Evolutionary conservation across 2,329 filamentous ascomycete genomes (phyloP).

Genomic region (Verticillium longisporum): DNA sequence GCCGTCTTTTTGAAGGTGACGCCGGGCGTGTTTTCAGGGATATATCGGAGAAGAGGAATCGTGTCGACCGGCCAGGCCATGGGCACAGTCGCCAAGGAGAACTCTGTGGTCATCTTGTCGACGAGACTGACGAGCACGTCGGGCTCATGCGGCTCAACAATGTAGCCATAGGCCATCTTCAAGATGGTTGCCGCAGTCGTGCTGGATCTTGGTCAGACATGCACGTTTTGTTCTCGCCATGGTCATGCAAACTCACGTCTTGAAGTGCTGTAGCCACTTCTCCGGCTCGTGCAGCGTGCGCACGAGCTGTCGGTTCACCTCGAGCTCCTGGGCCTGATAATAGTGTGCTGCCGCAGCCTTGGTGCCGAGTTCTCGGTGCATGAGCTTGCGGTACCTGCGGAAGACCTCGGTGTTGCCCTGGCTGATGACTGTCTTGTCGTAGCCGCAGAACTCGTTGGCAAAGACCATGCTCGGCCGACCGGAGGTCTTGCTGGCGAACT

Average conservation of each 20-base stretch:
- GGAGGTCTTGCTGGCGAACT: constrained; percentile 23
- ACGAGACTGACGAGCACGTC: constrained; percentile 22
- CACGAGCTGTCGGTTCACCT: constrained; percentile 7
- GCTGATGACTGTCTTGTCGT: constrained; percentile 11
- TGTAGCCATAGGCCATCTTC: constrained; percentile 17
- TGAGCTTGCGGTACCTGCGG: constrained; percentile 16
- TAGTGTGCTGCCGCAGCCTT: constrained; percentile 13
- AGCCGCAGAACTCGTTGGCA: constrained; percentile 20
- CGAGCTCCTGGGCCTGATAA: constrained; percentile 3
- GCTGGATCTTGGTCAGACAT: background rate
- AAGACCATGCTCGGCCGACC: constrained; percentile 19
- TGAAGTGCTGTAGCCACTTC: constrained; percentile 5
- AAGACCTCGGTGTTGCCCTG: constrained; percentile 16
- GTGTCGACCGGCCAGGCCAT: constrained; percentile 25
- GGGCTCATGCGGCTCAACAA: constrained; percentile 17
- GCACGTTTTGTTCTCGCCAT: no score
- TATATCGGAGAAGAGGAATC: constrained; percentile 19
- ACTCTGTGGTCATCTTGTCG: constrained; percentile 19
- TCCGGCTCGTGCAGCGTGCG: constrained; percentile 6
- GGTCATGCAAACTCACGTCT: constrained; percentile 6
- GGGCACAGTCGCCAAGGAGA: constrained; percentile 19
- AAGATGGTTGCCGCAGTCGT: constrained; percentile 5
- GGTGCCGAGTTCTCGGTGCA: constrained; percentile 22
- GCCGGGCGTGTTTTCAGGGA: constrained; percentile 23
- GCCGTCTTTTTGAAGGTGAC: constrained; percentile 21